Evolutionary conservation across 495 filamentous ascomycete species (phyloP).

Genomic region (Lasiosphaeria miniovina): DNA sequence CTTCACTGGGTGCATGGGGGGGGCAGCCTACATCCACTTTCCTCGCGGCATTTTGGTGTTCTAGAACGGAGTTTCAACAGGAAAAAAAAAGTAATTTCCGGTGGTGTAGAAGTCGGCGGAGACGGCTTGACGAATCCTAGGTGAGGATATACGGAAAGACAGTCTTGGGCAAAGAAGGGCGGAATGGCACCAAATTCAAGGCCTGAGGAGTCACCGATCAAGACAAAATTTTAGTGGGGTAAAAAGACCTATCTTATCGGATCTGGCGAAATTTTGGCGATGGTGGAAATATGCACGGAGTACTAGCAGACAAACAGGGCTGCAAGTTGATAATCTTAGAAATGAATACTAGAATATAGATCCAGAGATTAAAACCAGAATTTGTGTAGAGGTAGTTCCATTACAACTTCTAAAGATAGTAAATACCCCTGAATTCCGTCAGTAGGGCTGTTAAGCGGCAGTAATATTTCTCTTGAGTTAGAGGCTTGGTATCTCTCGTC

Average conservation of each 20-base stretch:
- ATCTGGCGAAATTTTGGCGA: slow-evolving; percentile 2
- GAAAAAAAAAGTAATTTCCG: background rate
- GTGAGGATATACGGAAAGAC: too few relatives aligned
- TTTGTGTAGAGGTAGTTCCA: background rate
- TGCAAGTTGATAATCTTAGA: background rate
- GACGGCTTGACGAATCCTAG: too few relatives aligned
- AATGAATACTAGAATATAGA: background rate
- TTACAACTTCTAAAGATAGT: background rate
- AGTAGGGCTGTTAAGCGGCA: too few relatives aligned
- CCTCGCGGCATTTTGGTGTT: slow-evolving; percentile 67
- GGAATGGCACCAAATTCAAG: too few relatives aligned
- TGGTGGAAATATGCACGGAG: background rate
- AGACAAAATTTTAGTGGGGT: slow-evolving; percentile 49
- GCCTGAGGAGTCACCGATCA: too few relatives aligned
- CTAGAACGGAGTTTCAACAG: background rate
- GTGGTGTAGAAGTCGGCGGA: too few relatives aligned
- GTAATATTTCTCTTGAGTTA: background rate
- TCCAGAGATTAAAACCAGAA: background rate
- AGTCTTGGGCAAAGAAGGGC: too few relatives aligned
- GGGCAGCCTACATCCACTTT: slow-evolving; percentile 80
- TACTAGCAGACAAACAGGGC: background rate
- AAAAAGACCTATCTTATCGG: slow-evolving; percentile 32
- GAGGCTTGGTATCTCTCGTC: background rate
- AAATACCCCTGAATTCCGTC: background rate
- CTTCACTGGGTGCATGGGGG: background rate